Evolutionary conservation across 176 grass and related monocot genomes (phyloP).

Genomic region (Oryza punctata): DNA sequence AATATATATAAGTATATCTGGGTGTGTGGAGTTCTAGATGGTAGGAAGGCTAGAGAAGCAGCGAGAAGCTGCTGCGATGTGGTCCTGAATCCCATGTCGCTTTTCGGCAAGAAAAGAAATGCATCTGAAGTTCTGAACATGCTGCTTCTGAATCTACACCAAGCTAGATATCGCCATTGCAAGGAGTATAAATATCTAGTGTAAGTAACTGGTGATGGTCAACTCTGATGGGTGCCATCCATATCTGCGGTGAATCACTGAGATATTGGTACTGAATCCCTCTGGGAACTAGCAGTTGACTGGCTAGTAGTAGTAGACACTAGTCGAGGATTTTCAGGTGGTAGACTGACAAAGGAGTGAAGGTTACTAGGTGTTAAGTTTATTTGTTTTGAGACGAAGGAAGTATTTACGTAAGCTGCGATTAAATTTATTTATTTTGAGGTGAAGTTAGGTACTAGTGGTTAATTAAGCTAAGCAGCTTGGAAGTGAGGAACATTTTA

Average conservation of each 20-base stretch:
- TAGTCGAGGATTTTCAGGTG: constrained; percentile 4
- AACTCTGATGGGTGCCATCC: constrained; percentile 18
- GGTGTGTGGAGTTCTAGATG: background rate
- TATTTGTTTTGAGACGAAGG: no score
- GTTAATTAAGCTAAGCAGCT: no score
- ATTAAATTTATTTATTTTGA: no score
- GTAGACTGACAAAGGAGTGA: no score
- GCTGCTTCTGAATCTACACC: background rate
- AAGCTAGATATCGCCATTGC: background rate
- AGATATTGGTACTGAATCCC: constrained; percentile 14
- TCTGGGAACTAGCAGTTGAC: background rate
- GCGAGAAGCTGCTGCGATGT: constrained; percentile 45
- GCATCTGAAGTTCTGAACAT: background rate
- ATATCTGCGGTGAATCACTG: constrained; percentile 26
- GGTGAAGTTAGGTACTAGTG: no score
- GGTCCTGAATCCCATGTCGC: constrained; percentile 41
- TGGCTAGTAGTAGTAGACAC: background rate
- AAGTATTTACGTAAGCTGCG: no score
- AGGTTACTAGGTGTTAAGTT: no score
- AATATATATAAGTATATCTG: background rate
- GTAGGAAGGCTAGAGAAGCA: background rate
- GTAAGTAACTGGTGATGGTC: background rate
- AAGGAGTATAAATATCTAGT: no score
- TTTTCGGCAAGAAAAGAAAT: background rate
- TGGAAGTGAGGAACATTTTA: no score